phyloP scores from a whole-genome alignment of 257 asterid genomes.

The Salvia miltiorrhiza region DNA sequence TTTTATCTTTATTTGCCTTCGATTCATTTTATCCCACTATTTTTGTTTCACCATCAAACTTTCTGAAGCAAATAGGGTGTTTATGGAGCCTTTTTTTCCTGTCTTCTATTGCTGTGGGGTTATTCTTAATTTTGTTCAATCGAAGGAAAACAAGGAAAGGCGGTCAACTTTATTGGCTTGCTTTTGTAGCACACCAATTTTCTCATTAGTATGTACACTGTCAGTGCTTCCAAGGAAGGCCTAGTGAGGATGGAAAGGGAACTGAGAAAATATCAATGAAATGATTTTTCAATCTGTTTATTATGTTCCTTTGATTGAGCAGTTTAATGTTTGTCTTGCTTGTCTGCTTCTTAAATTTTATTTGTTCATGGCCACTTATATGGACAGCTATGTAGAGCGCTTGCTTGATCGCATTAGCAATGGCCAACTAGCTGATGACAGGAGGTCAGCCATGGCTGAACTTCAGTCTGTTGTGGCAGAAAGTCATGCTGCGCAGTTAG shows the following conservation, averaged over 20 bases:
- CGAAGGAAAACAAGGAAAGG: neutral
- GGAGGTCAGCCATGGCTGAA: slow-evolving; percentile 85
- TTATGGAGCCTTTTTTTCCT: neutral
- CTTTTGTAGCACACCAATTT: neutral
- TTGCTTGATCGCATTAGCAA: slow-evolving; percentile 95
- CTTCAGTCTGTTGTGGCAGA: slow-evolving; percentile 88
- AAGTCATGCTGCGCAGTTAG: slow-evolving; percentile 78
- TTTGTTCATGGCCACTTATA: slow-evolving; percentile 11
- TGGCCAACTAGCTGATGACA: slow-evolving; percentile 86
- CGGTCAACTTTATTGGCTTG: neutral
- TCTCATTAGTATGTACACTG: neutral
- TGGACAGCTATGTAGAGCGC: slow-evolving; percentile 81
- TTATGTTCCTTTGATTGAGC: neutral
- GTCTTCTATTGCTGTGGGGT: neutral
- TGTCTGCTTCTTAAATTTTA: neutral
- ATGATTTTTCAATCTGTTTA: neutral
- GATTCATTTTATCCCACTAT: neutral
- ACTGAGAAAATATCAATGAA: neutral
- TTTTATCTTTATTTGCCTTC: too few relatives aligned
- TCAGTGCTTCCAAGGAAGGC: neutral
- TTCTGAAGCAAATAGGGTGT: neutral
- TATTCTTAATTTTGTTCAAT: neutral
- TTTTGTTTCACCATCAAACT: neutral
- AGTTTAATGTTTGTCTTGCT: neutral
- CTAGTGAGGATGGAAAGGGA: neutral